Conservation (phyloP, 805 yeast species). For the Ogataea pignaliae region DNA sequence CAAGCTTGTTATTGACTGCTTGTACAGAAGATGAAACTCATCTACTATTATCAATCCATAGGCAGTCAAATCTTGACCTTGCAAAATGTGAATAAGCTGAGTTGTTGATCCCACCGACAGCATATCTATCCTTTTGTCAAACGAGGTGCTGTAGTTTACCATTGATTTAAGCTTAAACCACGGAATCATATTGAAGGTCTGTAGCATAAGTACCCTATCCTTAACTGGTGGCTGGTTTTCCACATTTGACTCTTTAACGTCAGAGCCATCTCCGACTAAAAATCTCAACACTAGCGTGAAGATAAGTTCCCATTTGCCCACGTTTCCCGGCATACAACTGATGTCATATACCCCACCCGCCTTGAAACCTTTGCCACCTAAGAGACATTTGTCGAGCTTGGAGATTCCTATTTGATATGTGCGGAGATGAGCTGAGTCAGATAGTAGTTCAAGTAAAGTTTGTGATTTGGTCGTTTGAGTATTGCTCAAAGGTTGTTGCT, state of each 20-base stretch:
- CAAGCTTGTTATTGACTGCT: slow-evolving; percentile 9
- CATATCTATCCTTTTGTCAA: slow-evolving; percentile 10
- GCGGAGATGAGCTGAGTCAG: background rate
- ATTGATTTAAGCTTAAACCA: slow-evolving; percentile 20
- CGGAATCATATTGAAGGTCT: slow-evolving; percentile 18
- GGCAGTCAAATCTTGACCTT: slow-evolving; percentile 10
- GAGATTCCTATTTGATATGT: slow-evolving; percentile 17
- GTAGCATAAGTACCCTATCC: slow-evolving; percentile 12
- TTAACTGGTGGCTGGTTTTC: background rate
- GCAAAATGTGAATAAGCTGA: slow-evolving; percentile 20
- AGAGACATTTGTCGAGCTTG: slow-evolving; percentile 14
- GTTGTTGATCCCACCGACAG: slow-evolving; percentile 14
- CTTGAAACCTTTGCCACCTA: slow-evolving; percentile 20
- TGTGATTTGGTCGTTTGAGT: slow-evolving; percentile 2
- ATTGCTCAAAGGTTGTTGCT: no score
- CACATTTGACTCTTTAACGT: background rate
- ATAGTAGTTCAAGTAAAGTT: slow-evolving; percentile 8
- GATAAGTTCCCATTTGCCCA: slow-evolving; percentile 26
- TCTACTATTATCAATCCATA: slow-evolving; percentile 25
- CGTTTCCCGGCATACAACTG: slow-evolving; percentile 23
- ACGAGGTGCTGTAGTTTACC: slow-evolving; percentile 1
- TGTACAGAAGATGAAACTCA: slow-evolving; percentile 24
- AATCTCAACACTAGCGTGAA: slow-evolving; percentile 15
- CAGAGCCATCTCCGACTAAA: background rate
- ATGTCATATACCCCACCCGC: slow-evolving; percentile 24